These are phyloP conservation scores for Lolium perenne DNA, from an alignment of 176 grass and related monocot genomes.

Conservation along the genomic window DNA sequence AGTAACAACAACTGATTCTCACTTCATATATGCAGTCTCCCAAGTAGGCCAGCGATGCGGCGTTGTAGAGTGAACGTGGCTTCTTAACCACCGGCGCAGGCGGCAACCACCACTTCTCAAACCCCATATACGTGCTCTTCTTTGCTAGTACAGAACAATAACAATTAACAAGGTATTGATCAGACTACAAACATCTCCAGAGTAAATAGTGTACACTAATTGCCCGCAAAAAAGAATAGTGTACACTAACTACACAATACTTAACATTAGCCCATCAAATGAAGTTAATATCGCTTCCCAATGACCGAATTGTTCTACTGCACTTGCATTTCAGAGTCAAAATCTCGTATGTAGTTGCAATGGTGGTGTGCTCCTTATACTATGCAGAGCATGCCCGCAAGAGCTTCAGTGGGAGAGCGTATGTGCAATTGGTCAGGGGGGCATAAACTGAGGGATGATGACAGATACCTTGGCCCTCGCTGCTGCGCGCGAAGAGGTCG, in stretches of 20 bases:
- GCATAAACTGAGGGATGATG: neutral
- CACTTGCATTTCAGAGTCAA: neutral
- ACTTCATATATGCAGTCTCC: slow-evolving; percentile 99
- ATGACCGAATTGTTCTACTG: neutral
- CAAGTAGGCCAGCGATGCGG: slow-evolving; percentile 81
- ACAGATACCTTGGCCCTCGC: slow-evolving; percentile 52
- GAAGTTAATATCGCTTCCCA: neutral
- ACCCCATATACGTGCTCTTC: slow-evolving; percentile 75
- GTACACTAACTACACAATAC: neutral
- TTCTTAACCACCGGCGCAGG: slow-evolving; percentile 79
- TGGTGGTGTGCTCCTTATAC: neutral
- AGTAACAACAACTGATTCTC: neutral
- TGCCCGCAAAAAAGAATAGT: neutral
- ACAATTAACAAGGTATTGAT: neutral
- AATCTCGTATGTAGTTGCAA: neutral
- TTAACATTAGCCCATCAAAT: neutral
- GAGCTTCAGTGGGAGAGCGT: neutral
- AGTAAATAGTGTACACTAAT: neutral
- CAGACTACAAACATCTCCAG: neutral
- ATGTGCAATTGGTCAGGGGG: neutral
- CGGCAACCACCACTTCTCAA: slow-evolving; percentile 89
- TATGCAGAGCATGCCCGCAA: neutral
- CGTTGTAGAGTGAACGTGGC: slow-evolving; percentile 83
- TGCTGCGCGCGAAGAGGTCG: slow-evolving; percentile 56
- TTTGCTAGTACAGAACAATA: slow-evolving; percentile 46